phyloP scores from a whole-genome alignment of 257 asterid genomes.

The Eucommia ulmoides region DNA sequence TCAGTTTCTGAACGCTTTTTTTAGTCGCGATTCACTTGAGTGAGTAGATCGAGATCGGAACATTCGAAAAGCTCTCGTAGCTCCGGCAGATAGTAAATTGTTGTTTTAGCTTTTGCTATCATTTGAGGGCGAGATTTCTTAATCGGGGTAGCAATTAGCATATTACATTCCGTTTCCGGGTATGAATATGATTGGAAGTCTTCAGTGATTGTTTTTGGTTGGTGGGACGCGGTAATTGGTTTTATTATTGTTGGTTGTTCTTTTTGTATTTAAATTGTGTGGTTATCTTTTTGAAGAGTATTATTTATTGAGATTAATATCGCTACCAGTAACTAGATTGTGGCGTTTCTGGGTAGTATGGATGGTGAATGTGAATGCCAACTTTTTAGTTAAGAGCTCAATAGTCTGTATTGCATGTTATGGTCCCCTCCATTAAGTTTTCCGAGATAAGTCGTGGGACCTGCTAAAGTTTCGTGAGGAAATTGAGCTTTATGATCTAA shows the following conservation, averaged over 20 bases:
- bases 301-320: background rate
- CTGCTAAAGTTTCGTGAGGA: constrained; percentile 30
- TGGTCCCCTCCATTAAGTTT: constrained; percentile 79
- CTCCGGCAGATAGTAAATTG: no score
- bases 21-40: no score
- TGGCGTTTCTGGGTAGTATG: constrained; percentile 14
- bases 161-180: no score
- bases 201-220: no score
- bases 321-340: background rate
- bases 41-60: no score
- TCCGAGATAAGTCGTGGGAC: constrained; percentile 68
- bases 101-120: no score
- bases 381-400: constrained; percentile 41
- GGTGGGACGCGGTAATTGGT: no score
- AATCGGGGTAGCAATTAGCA: no score
- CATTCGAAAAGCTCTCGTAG: no score
- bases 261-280: background rate
- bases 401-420: constrained; percentile 3
- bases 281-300: background rate
- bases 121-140: no score
- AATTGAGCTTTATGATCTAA: constrained; percentile 55
- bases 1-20: no score
- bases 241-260: background rate
- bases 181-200: no score
- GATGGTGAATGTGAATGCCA: constrained; percentile 24